phyloP scores from a whole-genome alignment of 2,329 filamentous ascomycete species.

The Scytalidium sp. region DNA sequence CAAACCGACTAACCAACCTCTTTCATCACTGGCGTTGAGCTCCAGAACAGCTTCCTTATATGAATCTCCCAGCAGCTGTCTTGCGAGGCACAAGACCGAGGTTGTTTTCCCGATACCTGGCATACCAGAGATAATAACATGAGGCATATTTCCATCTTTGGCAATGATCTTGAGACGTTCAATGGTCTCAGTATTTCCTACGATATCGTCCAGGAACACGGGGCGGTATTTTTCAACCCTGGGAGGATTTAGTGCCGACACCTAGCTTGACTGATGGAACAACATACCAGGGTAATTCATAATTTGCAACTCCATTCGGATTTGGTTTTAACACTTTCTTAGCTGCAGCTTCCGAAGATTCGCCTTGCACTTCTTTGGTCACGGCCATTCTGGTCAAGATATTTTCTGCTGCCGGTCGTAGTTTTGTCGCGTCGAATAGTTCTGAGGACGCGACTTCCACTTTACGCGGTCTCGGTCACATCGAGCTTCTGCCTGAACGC shows the following conservation, averaged over 20 bases:
- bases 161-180: constrained; percentile 97
- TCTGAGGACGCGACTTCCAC: neutral
- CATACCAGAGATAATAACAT: constrained; percentile 99
- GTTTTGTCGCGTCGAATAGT: neutral
- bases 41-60: constrained; percentile 98
- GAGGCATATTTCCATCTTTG: constrained; percentile 98
- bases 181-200: constrained; percentile 96
- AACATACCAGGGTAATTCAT: constrained; percentile 75
- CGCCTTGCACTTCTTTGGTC: constrained; percentile 42
- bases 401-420: neutral
- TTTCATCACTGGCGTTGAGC: constrained; percentile 92
- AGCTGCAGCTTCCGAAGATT: constrained; percentile 55
- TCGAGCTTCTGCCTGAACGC: neutral
- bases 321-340: constrained; percentile 53
- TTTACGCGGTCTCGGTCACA: neutral
- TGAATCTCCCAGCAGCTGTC: constrained; percentile 84
- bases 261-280: neutral
- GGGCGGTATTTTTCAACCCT: constrained; percentile 99
- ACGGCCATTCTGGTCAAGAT: constrained; percentile 17
- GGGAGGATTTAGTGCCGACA: constrained; percentile 11
- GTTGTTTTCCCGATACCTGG: constrained; percentile 99
- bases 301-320: constrained; percentile 51
- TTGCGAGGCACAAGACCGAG: constrained; percentile 86
- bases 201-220: constrained; percentile 91
- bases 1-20: constrained; percentile 57